phyloP scores from a whole-genome alignment of 2,329 filamentous ascomycete genomes.

The Colletotrichum musae region DNA sequence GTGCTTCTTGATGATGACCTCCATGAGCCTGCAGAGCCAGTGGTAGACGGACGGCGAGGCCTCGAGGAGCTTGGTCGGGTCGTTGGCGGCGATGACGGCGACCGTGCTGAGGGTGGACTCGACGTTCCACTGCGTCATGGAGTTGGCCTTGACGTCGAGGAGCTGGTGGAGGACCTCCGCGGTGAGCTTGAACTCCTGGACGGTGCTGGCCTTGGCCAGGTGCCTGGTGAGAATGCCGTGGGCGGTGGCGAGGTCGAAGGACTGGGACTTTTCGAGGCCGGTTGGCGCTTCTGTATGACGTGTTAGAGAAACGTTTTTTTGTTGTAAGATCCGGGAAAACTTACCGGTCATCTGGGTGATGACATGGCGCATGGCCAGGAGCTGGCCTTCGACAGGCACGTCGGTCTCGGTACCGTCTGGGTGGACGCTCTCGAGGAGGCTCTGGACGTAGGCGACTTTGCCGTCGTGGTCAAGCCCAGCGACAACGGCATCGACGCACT shows the following conservation, averaged over 20 bases:
- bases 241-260: constrained; percentile 56
- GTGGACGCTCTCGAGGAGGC: constrained; percentile 48
- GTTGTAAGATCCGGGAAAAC: constrained; percentile 17
- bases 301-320: background rate
- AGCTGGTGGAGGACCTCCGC: constrained; percentile 61
- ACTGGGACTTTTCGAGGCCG: constrained; percentile 41
- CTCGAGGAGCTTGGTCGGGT: constrained; percentile 44
- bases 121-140: constrained; percentile 72
- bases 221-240: constrained; percentile 57
- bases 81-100: constrained; percentile 48
- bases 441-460: constrained; percentile 56
- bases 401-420: constrained; percentile 10
- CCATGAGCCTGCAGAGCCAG: constrained; percentile 67
- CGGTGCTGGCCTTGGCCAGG: constrained; percentile 48
- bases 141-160: constrained; percentile 64
- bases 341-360: constrained; percentile 57
- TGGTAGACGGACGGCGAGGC: constrained; percentile 57
- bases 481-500: constrained; percentile 51
- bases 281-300: constrained; percentile 26
- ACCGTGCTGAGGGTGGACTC: constrained; percentile 66
- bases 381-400: constrained; percentile 50
- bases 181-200: constrained; percentile 53
- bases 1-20: constrained; percentile 71
- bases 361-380: constrained; percentile 61
- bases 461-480: constrained; percentile 48